Evolutionary conservation across 2,329 filamentous ascomycete species (phyloP).

Genomic region (Exophiala sp.): DNA sequence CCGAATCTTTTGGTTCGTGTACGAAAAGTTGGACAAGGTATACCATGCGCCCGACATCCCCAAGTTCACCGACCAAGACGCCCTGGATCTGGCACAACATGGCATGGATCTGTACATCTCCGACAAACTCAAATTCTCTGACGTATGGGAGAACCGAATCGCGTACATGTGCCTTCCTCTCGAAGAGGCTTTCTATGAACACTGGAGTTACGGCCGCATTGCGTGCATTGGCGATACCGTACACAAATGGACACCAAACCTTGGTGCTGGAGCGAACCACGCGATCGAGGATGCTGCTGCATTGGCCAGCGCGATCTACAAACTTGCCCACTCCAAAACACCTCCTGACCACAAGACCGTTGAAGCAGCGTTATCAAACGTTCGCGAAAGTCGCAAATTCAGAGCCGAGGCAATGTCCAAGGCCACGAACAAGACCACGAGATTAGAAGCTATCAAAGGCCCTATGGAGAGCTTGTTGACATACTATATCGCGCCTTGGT

Average conservation of each 20-base stretch:
- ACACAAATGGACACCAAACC: slow-evolving; percentile 34
- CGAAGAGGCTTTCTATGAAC: slow-evolving; percentile 29
- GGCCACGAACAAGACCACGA: not conserved
- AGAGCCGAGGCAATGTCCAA: not conserved
- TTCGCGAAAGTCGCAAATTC: not conserved
- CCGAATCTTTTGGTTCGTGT: slow-evolving; percentile 31
- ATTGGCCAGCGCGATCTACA: slow-evolving; percentile 33
- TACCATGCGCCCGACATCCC: slow-evolving; percentile 27
- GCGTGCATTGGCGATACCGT: slow-evolving; percentile 31
- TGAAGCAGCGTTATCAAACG: not conserved
- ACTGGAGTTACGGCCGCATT: slow-evolving; percentile 30
- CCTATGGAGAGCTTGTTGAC: not conserved
- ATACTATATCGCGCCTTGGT: not conserved
- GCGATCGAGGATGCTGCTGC: slow-evolving; percentile 40
- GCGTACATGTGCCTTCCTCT: slow-evolving; percentile 26
- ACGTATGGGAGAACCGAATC: slow-evolving; percentile 29
- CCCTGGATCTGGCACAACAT: slow-evolving; percentile 9
- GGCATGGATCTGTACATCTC: slow-evolving; percentile 18
- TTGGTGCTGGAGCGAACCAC: slow-evolving; percentile 42
- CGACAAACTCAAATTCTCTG: slow-evolving; percentile 22
- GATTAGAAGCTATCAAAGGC: not conserved
- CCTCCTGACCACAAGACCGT: not conserved
- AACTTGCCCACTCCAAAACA: too few species aligned
- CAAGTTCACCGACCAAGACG: slow-evolving; percentile 28
- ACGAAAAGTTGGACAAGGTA: slow-evolving; percentile 28